Evolutionary conservation across 352 stramenopile species (phyloP), one percentile per base, ranked within the genome.

Genomic region (Phytophthora ohioensis): DNA sequence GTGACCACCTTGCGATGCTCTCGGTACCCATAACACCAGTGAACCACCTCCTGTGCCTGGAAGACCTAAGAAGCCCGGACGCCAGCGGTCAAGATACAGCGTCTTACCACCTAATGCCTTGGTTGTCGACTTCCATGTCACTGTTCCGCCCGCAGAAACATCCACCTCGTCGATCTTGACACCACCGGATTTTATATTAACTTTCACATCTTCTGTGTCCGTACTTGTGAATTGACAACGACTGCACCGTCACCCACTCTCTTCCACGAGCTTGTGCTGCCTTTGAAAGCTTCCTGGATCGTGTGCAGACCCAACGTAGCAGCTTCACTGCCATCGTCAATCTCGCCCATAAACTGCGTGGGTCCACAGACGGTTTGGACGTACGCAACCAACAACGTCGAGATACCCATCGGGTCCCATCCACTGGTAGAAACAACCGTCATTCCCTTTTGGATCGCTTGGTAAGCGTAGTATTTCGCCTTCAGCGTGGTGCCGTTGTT

Each of bases 21-120:
- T 64, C 4, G 83, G 78, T 13, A 91, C 62, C 80, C 80, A 89
- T 11, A 85, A 32, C 4, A 84, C 53, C 4, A 91, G 57, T 38
- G 83, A 91, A 5, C 83, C 83, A 38, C 83, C 81, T n/a, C 80
- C 82, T 0, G 79, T 86, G 9, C 80, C 78, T 27, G 80, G 79
- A 38, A 91, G 46, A 41, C 81, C 75, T 4, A 87, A 60, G 36
- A 87, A 64, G 34, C 75, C 78, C 4, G 78, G 68, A 11, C 83
- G 81, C 78, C 79, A 90, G 41, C 81, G 83, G 64, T 88, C 81
- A 46, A 90, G 27, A 58, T 88, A 91, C 51, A 90, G 21, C 10
- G 83, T 91, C 71, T 88, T 90, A 54, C 81, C 75, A 38, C 79
- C 52, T 12, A 85, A 62, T 1, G 41, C 39, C 4, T 53, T 52